Base-by-base conservation (phyloP, 495 filamentous ascomycete genomes). In the Penicillium angulare region DNA sequence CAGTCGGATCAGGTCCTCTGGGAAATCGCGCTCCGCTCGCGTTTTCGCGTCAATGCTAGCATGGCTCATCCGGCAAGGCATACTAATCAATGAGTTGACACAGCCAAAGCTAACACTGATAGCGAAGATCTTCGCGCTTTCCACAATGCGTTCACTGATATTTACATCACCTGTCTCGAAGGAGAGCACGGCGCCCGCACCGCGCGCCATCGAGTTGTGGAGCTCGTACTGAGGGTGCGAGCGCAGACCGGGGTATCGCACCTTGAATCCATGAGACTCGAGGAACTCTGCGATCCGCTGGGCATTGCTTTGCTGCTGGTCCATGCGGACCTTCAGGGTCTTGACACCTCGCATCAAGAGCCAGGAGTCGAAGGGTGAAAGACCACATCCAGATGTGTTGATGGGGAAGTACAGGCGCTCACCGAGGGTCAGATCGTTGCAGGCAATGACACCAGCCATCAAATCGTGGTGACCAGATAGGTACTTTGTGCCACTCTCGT, bases 51-150 rank as follows among this genome's bases (percentile, higher is more conserved):
- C 95, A 66, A 98, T 98, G 64, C 91, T 96, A 17, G 93, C 93
- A 74, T 98, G 93, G 69, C 95, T 97, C 93, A 98, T 98, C 52
- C 88, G 89, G 62, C 93, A 98, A 9, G 93, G 93, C 93, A 98
- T 96, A 71, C 90, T 96, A 69, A 98, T 98, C 69, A 98, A 68
- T 72, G 88, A 93, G 71, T 98, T 98, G 36, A 98, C 95, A 69
- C 95, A 97, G 29, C 93, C 93, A 65, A 98, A 98, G 57, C 88
- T 93, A 45, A 98, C 93, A 53, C 86, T 90, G 55, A 98, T 98
- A 16, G 87, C 90, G 86, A 91, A 98, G 21, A 98, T 73, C 55
- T 88, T 80, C 3, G 93, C 89, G 29, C 86, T 86, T 73, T 96
- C 95, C 2, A 98, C 93, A 61, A 98, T 96, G 7, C 90, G 82